phyloP scores from a whole-genome alignment of 1,139 yeast species.

The Zygoascus sp. region DNA sequence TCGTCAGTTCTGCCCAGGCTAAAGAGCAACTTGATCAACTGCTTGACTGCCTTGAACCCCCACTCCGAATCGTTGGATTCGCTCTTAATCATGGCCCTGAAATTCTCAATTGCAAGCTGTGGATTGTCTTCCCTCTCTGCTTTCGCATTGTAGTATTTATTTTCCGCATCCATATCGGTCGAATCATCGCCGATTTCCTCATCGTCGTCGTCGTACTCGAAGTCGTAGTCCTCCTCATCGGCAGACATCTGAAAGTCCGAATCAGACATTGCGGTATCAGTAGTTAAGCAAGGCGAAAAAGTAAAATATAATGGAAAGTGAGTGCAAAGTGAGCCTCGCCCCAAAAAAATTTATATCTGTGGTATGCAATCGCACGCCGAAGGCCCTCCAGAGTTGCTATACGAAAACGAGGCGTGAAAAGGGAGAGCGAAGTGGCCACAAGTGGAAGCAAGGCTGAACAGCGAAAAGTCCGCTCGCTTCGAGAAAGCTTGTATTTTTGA shows the following conservation, averaged over 20 bases:
- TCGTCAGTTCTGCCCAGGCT: constrained; percentile 35
- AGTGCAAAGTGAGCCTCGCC: too few species aligned
- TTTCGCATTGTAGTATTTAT: constrained; percentile 59
- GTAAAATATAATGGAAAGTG: too few species aligned
- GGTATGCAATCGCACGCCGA: too few species aligned
- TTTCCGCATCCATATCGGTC: constrained; percentile 39
- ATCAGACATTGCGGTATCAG: constrained; percentile 28
- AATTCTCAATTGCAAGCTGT: constrained; percentile 43
- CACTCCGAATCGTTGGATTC: constrained; percentile 26
- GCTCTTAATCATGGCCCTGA: constrained; percentile 38
- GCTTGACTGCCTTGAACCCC: constrained; percentile 61
- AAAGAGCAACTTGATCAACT: constrained; percentile 54
- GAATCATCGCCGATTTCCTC: constrained; percentile 36
- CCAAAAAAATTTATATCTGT: too few species aligned
- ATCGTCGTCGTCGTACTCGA: constrained; percentile 49
- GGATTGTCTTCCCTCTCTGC: constrained; percentile 54
- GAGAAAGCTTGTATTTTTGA: too few species aligned
- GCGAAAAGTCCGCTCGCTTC: too few species aligned
- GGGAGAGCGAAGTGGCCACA: too few species aligned
- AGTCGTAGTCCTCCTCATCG: constrained; percentile 55
- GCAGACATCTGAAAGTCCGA: constrained; percentile 49
- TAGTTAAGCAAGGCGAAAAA: too few species aligned
- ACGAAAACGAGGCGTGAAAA: too few species aligned
- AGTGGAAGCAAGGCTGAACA: too few species aligned
- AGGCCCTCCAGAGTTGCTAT: too few species aligned